Evolutionary conservation across 2,329 filamentous ascomycete species (phyloP).

Genomic region (Thielaviopsis cerberus): DNA sequence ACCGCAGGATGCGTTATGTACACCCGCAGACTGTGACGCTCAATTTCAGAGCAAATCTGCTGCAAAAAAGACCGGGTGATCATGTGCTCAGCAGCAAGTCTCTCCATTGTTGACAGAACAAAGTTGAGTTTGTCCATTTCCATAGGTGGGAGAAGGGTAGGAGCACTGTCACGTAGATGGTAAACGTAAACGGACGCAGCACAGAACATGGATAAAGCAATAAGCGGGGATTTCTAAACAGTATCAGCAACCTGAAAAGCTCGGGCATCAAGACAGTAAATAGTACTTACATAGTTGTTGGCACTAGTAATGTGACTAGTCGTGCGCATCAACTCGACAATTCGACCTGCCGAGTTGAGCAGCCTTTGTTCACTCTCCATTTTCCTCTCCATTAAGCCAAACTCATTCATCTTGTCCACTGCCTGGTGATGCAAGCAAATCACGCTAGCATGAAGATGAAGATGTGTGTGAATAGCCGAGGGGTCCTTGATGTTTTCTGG

Average conservation of each 20-base stretch:
- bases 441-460: constrained; percentile 71
- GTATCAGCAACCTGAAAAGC: background rate
- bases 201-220: constrained; percentile 70
- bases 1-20: constrained; percentile 22
- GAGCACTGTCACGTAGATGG: constrained; percentile 48
- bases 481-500: constrained; percentile 50
- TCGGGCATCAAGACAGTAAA: background rate
- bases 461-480: constrained; percentile 63
- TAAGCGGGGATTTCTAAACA: constrained; percentile 33
- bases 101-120: constrained; percentile 59
- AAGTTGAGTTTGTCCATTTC: constrained; percentile 45
- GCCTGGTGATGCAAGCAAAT: constrained; percentile 84
- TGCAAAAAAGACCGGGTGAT: constrained; percentile 72
- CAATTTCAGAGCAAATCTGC: constrained; percentile 67
- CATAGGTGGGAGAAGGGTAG: constrained; percentile 34
- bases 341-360: constrained; percentile 64
- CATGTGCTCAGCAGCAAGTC: constrained; percentile 52
- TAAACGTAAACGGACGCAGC: constrained; percentile 71
- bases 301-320: constrained; percentile 36
- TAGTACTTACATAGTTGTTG: constrained; percentile 39
- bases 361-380: constrained; percentile 55
- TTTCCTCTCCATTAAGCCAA: constrained; percentile 41
- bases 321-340: constrained; percentile 65
- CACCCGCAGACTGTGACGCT: constrained; percentile 27
- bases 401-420: constrained; percentile 56